Conservation (phyloP, 176 grass and related monocot genomes). For the Typha latifolia region DNA sequence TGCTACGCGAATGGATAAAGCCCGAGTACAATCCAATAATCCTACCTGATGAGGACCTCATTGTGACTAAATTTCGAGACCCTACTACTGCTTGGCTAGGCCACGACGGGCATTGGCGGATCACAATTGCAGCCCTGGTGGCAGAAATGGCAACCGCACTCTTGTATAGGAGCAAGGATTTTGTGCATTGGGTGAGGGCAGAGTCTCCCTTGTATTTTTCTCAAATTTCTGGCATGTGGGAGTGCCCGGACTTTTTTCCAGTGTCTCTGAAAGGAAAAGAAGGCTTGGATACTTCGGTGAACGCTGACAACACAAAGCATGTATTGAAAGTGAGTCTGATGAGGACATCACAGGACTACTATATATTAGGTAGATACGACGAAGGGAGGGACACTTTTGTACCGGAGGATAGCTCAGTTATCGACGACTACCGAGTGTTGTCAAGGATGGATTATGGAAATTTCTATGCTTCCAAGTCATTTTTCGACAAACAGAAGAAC, state of each 20-base stretch:
- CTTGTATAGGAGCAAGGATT: slow-evolving; percentile 43
- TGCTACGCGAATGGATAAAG: slow-evolving; percentile 48
- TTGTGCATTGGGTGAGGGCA: slow-evolving; percentile 37
- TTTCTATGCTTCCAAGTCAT: slow-evolving; percentile 84
- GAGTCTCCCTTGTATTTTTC: slow-evolving; percentile 26
- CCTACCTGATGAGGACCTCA: slow-evolving; percentile 15
- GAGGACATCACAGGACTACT: slow-evolving; percentile 37
- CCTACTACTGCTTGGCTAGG: slow-evolving; percentile 58
- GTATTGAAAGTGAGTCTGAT: slow-evolving; percentile 71
- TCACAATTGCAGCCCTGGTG: slow-evolving; percentile 31
- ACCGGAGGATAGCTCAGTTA: slow-evolving; percentile 30
- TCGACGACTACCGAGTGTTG: slow-evolving; percentile 51
- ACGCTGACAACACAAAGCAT: slow-evolving; percentile 39
- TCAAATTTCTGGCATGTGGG: slow-evolving; percentile 14
- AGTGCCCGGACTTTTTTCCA: slow-evolving; percentile 77
- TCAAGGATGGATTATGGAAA: slow-evolving; percentile 65
- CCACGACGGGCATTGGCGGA: slow-evolving; percentile 47
- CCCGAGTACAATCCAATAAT: slow-evolving; percentile 45
- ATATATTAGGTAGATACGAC: slow-evolving; percentile 63
- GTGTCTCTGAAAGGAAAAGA: slow-evolving; percentile 26
- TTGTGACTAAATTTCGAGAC: slow-evolving; percentile 36
- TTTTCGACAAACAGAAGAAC: slow-evolving; percentile 48
- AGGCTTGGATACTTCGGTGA: slow-evolving; percentile 26
- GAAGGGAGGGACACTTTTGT: slow-evolving; percentile 45
- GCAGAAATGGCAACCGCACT: slow-evolving; percentile 20